Evolutionary conservation across 2,329 filamentous ascomycete species (phyloP).

Genomic region (Fusarium clavum): DNA sequence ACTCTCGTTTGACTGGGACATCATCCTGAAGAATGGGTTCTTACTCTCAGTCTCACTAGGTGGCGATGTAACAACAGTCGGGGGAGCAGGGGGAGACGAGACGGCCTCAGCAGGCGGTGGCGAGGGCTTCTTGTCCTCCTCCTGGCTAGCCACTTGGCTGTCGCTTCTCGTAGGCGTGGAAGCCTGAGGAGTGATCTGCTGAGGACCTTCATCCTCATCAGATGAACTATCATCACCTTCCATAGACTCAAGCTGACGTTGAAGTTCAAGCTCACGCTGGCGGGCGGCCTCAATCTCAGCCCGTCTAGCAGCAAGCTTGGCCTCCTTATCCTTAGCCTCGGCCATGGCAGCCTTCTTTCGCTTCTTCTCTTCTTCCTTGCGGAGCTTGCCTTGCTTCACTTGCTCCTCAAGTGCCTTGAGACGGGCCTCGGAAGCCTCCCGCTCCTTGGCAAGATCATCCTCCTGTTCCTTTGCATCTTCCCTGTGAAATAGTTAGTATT

Average conservation of each 20-base stretch:
- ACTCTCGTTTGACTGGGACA: constrained; percentile 74
- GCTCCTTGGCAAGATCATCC: constrained; percentile 82
- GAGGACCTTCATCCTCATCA: constrained; percentile 82
- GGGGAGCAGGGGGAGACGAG: constrained; percentile 56
- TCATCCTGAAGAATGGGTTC: constrained; percentile 94
- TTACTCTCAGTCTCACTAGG: constrained; percentile 80
- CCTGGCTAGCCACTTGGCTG: constrained; percentile 65
- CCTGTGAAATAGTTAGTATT: constrained; percentile 61
- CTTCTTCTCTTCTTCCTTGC: constrained; percentile 96
- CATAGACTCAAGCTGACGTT: constrained; percentile 83
- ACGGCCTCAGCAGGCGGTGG: constrained; percentile 59
- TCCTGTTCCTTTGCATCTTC: constrained; percentile 79
- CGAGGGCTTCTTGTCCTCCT: constrained; percentile 64
- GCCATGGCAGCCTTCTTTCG: constrained; percentile 88
- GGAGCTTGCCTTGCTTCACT: constrained; percentile 90
- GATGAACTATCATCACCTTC: constrained; percentile 80
- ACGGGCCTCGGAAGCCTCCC: constrained; percentile 82
- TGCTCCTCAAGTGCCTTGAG: constrained; percentile 93
- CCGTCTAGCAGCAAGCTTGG: constrained; percentile 82
- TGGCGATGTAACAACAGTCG: constrained; percentile 64
- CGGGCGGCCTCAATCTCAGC: constrained; percentile 93
- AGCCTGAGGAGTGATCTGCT: constrained; percentile 73
- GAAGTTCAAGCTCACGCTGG: constrained; percentile 89
- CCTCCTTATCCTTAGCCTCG: constrained; percentile 89
- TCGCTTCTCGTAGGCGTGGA: constrained; percentile 67